These are phyloP conservation scores for Xylariales sp. DNA, from an alignment of 2,329 filamentous ascomycete genomes.

Conservation along the genomic window DNA sequence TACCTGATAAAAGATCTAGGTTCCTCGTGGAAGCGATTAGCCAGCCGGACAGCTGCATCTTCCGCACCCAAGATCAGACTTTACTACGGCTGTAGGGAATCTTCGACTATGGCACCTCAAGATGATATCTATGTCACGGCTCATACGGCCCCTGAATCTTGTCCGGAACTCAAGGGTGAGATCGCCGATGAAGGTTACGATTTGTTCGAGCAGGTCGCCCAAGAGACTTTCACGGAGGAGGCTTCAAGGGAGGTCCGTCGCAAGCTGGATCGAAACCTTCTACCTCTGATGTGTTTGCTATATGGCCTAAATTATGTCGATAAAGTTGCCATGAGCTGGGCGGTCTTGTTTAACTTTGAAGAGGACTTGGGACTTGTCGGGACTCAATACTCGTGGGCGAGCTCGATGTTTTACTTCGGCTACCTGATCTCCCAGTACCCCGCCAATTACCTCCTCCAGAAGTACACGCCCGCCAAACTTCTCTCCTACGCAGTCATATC, in stretches of 20 bases:
- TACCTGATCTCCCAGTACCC: constrained; percentile 23
- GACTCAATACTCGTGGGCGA: constrained; percentile 47
- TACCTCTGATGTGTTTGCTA: constrained; percentile 50
- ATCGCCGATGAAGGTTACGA: constrained; percentile 18
- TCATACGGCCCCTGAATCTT: neutral
- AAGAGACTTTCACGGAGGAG: constrained; percentile 11
- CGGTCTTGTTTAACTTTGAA: constrained; percentile 17
- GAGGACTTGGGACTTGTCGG: constrained; percentile 14
- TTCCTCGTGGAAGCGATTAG: too few species aligned
- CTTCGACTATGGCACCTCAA: too few species aligned
- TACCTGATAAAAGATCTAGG: too few species aligned
- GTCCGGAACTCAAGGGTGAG: constrained; percentile 9
- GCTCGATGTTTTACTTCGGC: constrained; percentile 23
- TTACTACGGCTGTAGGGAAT: too few species aligned
- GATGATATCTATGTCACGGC: neutral
- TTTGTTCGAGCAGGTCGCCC: constrained; percentile 13
- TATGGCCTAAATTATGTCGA: constrained; percentile 56
- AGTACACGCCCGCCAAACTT: constrained; percentile 19
- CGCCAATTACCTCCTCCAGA: constrained; percentile 20
- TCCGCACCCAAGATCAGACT: too few species aligned
- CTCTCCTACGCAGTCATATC: constrained; percentile 16
- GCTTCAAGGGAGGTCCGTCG: constrained; percentile 13
- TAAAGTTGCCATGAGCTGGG: constrained; percentile 23
- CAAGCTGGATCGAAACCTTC: constrained; percentile 41
- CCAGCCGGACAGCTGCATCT: too few species aligned